Conservation (phyloP, 192 early-diverging fungal species). For the Backusella psychrophila region DNA sequence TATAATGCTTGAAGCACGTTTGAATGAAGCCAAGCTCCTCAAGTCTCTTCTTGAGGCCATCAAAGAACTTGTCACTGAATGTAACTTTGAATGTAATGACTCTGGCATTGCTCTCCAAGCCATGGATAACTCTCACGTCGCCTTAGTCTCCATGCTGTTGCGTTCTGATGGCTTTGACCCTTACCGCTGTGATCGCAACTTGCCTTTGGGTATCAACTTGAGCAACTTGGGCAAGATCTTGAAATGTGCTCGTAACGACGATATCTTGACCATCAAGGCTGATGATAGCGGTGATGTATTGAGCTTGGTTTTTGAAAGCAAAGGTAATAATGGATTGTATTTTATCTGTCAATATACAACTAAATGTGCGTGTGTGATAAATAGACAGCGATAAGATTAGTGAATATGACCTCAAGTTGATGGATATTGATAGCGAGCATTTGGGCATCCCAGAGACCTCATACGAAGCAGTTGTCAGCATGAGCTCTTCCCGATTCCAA, state of each 20-base stretch:
- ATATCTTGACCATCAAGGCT: constrained; percentile 89
- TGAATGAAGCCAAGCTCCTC: constrained; percentile 81
- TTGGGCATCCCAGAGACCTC: constrained; percentile 93
- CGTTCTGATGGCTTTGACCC: constrained; percentile 80
- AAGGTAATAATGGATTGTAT: constrained; percentile 26
- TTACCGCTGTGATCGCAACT: constrained; percentile 88
- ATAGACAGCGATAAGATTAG: constrained; percentile 64
- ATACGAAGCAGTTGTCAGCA: constrained; percentile 87
- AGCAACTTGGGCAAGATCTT: constrained; percentile 86
- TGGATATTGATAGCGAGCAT: constrained; percentile 98
- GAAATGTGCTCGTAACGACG: constrained; percentile 90
- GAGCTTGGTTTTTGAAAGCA: constrained; percentile 72
- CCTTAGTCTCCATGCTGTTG: constrained; percentile 84
- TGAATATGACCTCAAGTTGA: constrained; percentile 97
- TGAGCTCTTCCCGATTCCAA: constrained; percentile 89
- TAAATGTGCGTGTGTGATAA: not conserved
- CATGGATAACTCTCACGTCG: constrained; percentile 99
- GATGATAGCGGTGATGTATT: constrained; percentile 85
- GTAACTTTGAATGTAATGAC: constrained; percentile 98
- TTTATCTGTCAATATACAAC: not conserved
- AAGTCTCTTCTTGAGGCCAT: constrained; percentile 96
- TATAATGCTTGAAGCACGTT: constrained; percentile 90
- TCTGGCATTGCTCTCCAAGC: constrained; percentile 94
- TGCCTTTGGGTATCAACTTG: constrained; percentile 90
- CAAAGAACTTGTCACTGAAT: constrained; percentile 96